Evolutionary conservation across 164 flowering plant species (phyloP).

Genomic region (Tetrastigma voinierianum): DNA sequence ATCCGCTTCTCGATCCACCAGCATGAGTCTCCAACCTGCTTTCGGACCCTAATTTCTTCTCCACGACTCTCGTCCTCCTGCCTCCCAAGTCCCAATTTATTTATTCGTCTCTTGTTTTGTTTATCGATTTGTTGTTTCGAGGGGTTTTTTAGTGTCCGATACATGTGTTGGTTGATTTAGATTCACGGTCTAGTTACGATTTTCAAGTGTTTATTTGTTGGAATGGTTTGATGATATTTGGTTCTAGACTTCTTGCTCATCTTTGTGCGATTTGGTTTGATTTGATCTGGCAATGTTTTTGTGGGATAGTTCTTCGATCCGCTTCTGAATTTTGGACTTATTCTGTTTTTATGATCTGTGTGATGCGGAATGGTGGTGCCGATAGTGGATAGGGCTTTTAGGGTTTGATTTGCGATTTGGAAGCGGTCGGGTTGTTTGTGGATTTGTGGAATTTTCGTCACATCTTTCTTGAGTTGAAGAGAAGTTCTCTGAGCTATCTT

Average conservation of each 20-base stretch:
- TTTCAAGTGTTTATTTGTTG: constrained; percentile 4
- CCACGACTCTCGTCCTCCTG: constrained; percentile 4
- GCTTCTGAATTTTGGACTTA: not conserved
- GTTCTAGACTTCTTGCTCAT: not conserved
- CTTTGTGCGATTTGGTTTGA: not conserved
- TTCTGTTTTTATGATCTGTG: constrained; percentile 3
- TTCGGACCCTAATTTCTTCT: constrained; percentile 15
- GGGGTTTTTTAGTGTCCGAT: not conserved
- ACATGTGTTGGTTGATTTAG: not conserved
- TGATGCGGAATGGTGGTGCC: too few species aligned
- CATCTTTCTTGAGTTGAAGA: too few species aligned
- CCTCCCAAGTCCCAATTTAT: constrained; percentile 14
- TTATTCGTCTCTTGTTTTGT: not conserved
- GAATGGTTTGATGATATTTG: not conserved
- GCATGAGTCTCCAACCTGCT: constrained; percentile 19
- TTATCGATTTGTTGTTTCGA: not conserved
- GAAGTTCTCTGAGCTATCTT: too few species aligned
- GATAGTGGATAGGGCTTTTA: too few species aligned
- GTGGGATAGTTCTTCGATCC: not conserved
- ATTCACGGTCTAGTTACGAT: not conserved
- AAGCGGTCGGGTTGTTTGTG: too few species aligned
- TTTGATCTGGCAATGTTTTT: not conserved
- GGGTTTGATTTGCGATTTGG: too few species aligned
- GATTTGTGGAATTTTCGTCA: too few species aligned
- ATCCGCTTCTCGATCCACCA: constrained; percentile 24